phyloP scores from a whole-genome alignment of 2,329 filamentous ascomycete genomes.

The Fusarium pseudoanthophilum region DNA sequence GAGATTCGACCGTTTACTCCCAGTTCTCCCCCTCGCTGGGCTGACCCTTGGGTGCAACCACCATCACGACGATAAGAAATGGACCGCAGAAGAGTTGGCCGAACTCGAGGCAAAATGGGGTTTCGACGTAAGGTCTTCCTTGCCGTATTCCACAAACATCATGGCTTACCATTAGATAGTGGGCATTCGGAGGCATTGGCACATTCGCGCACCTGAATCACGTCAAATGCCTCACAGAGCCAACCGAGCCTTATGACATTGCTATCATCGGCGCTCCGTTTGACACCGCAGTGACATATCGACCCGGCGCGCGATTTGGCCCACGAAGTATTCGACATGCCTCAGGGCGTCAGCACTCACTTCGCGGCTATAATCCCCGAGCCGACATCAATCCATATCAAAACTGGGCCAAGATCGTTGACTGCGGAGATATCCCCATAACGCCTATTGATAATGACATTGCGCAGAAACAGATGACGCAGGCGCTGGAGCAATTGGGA shows the following conservation, averaged over 20 bases:
- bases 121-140: slow-evolving; percentile 56
- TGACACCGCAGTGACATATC: slow-evolving; percentile 77
- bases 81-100: slow-evolving; percentile 60
- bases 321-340: slow-evolving; percentile 87
- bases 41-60: slow-evolving; percentile 44
- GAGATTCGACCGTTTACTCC: accelerated
- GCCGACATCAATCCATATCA: slow-evolving; percentile 86
- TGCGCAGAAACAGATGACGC: slow-evolving; percentile 84
- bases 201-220: slow-evolving; percentile 80
- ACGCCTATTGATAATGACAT: slow-evolving; percentile 87
- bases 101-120: slow-evolving; percentile 69
- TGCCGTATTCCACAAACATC: accelerated
- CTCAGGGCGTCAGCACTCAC: slow-evolving; percentile 81
- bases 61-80: slow-evolving; percentile 54
- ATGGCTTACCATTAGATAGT: slow-evolving; percentile 37
- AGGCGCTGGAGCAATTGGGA: slow-evolving; percentile 77
- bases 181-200: slow-evolving; percentile 75
- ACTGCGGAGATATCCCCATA: slow-evolving; percentile 91
- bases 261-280: slow-evolving; percentile 78
- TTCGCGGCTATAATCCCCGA: slow-evolving; percentile 81
- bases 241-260: slow-evolving; percentile 73
- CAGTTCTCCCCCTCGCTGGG: slow-evolving; percentile 39
- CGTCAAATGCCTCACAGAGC: slow-evolving; percentile 74
- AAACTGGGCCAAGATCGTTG: slow-evolving; percentile 82
- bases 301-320: slow-evolving; percentile 76